Evolutionary conservation across 2,329 filamentous ascomycete genomes (phyloP).

Genomic region (Monilinia laxa): DNA sequence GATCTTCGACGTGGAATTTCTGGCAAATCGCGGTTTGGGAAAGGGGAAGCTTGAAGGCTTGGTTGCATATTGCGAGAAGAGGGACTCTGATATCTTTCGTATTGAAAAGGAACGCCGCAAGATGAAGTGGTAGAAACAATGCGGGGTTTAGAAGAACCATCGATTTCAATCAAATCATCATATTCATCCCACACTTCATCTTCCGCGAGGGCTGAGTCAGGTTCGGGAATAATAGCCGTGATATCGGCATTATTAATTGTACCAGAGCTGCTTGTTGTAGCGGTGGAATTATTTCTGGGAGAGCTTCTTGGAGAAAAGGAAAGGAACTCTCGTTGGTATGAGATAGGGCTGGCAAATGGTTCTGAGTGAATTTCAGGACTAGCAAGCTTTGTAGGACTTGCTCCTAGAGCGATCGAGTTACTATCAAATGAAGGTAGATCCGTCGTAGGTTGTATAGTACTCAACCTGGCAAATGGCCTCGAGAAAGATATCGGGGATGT

Average conservation of each 20-base stretch:
- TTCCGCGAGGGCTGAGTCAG: constrained; percentile 69
- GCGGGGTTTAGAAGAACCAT: constrained; percentile 49
- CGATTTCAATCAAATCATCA: constrained; percentile 78
- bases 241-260: constrained; percentile 57
- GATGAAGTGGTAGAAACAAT: constrained; percentile 55
- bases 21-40: constrained; percentile 21
- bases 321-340: constrained; percentile 60
- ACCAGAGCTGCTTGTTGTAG: constrained; percentile 55
- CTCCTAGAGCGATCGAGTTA: constrained; percentile 51
- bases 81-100: constrained; percentile 48
- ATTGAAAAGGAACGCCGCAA: constrained; percentile 55
- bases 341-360: constrained; percentile 27
- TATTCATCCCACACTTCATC: constrained; percentile 97
- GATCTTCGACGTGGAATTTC: constrained; percentile 12
- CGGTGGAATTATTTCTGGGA: constrained; percentile 68
- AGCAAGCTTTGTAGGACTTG: constrained; percentile 41
- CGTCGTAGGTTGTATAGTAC: constrained; percentile 45
- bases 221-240: constrained; percentile 64
- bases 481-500: constrained; percentile 81
- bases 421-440: constrained; percentile 39
- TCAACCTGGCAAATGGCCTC: constrained; percentile 68
- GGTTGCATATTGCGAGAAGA: neutral
- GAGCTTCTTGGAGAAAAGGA: constrained; percentile 61
- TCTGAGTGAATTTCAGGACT: constrained; percentile 28
- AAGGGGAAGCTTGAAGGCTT: constrained; percentile 1